Evolutionary conservation across 192 early-diverging fungal genomes (phyloP).

Genomic region (Coemansia sp.): DNA sequence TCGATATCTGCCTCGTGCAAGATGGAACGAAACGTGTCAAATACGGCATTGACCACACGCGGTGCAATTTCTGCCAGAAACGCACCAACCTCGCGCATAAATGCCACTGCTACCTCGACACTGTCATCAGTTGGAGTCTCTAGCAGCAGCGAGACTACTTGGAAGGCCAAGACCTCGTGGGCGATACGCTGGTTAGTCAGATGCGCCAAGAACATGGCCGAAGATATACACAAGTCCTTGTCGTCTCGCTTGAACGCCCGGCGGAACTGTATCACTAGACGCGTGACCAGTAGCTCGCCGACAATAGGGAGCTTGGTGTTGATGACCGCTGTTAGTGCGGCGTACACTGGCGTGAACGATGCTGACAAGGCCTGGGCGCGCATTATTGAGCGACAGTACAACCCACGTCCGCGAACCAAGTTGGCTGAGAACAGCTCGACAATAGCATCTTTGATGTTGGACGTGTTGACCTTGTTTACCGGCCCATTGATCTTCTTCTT

Average conservation of each 20-base stretch:
- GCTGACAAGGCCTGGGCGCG: constrained; percentile 84
- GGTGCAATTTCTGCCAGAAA: constrained; percentile 76
- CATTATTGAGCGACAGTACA: constrained; percentile 81
- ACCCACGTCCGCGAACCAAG: constrained; percentile 86
- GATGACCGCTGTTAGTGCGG: constrained; percentile 78
- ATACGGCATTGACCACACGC: constrained; percentile 75
- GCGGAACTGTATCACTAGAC: constrained; percentile 85
- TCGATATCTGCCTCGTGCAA: constrained; percentile 93
- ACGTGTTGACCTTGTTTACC: constrained; percentile 91
- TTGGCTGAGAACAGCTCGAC: constrained; percentile 89
- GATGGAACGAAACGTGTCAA: constrained; percentile 88
- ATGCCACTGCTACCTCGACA: constrained; percentile 92
- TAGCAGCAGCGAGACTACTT: constrained; percentile 79
- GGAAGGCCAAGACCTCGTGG: constrained; percentile 84
- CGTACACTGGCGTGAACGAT: constrained; percentile 90
- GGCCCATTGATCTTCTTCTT: constrained; percentile 94
- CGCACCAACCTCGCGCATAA: constrained; percentile 85
- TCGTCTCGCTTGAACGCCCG: constrained; percentile 89
- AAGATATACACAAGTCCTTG: constrained; percentile 80
- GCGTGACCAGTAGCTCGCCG: constrained; percentile 80
- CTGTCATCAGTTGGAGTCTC: constrained; percentile 89
- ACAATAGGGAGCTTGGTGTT: constrained; percentile 93
- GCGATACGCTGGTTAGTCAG: constrained; percentile 87
- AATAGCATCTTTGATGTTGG: constrained; percentile 87
- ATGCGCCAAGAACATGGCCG: constrained; percentile 85